Base-by-base conservation (phyloP, 345 rosid species). In the Gossypium sturtianum region DNA sequence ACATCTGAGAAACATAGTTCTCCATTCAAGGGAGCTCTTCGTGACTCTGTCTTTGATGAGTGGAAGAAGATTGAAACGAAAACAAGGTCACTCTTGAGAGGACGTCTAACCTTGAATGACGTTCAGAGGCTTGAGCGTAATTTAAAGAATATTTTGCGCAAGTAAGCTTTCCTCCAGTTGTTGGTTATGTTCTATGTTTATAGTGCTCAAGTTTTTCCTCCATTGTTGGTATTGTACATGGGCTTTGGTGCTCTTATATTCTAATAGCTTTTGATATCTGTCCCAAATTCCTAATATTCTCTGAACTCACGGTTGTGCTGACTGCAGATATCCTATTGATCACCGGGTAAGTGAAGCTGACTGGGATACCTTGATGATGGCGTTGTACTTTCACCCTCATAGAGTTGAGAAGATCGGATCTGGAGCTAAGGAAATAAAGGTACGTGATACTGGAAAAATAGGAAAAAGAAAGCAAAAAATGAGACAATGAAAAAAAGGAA, bases 321-420 rank as follows among this genome's bases (percentile, higher is more conserved):
- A 74, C 57, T 81, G 75, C 49, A 95, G 98, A 83, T 86, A 90
- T 77, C 87, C 87, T 22, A 79, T 90, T 51, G 78, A 87, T 82
- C 88, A 85, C 3, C 74, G 60, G 7, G 72, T 95, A 76, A 85
- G 74, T 77, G 97, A 87, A 59, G 48, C 59, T 3, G 98, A 91
- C 76, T 81, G 82, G 74, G 64, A 54, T 1, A 67, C 65, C 2
- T 70, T 95, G 85, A 82, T 72, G 85, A 83, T 52, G 84, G 94
- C 86, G 13, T 76, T 95, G 58, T 72, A 70, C 79, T 95, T 93
- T 45, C 99, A 95, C 77, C 99, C 99, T 29, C 89, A 85, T 54
- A 72, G 80, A 49, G 86, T 82, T 48, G 93, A 91, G 78, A 95
- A 95, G 76, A 80, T 93, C 6, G 99, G 99, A 82, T 51, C 75